phyloP scores from a whole-genome alignment of 106 monocot species.

The Ottelia alismoides region DNA sequence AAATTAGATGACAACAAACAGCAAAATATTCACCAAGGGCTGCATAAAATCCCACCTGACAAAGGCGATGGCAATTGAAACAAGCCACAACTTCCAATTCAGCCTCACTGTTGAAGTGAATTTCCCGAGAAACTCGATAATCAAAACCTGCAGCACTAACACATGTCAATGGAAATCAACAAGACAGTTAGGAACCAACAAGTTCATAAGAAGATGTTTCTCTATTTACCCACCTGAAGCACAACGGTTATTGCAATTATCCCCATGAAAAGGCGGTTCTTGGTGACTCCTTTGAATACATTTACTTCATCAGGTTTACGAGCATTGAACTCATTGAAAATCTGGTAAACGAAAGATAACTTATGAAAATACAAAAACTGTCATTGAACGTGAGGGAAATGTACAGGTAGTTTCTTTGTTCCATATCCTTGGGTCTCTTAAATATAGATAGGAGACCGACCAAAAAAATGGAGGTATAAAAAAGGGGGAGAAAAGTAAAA shows the following conservation, averaged over 20 bases:
- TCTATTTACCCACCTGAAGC: conserved; percentile 33
- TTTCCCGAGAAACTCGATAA: conserved; percentile 70
- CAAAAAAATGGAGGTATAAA: too few relatives aligned
- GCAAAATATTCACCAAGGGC: background rate
- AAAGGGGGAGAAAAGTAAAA: too few relatives aligned
- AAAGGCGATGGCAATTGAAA: conserved; percentile 37
- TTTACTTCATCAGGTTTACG: conserved; percentile 59
- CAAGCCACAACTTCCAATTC: conserved; percentile 56
- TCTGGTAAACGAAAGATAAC: conserved; percentile 14
- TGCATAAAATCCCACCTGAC: conserved; percentile 24
- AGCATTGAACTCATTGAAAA: conserved; percentile 78
- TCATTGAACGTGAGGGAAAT: too few relatives aligned
- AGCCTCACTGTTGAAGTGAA: conserved; percentile 45
- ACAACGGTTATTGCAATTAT: conserved; percentile 45
- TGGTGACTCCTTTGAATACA: conserved; percentile 36
- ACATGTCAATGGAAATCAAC: background rate
- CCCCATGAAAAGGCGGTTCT: conserved; percentile 45
- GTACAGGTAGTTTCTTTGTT: too few relatives aligned
- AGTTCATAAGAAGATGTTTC: background rate
- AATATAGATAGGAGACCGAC: too few relatives aligned
- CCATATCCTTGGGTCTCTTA: too few relatives aligned
- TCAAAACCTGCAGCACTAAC: conserved; percentile 24
- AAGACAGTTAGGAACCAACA: background rate
- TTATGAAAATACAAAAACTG: too few relatives aligned
- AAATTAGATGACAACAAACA: background rate